Evolutionary conservation across 148 eudicot species (phyloP), one percentile per base, ranked within the genome.

Genomic region (Silene conica): DNA sequence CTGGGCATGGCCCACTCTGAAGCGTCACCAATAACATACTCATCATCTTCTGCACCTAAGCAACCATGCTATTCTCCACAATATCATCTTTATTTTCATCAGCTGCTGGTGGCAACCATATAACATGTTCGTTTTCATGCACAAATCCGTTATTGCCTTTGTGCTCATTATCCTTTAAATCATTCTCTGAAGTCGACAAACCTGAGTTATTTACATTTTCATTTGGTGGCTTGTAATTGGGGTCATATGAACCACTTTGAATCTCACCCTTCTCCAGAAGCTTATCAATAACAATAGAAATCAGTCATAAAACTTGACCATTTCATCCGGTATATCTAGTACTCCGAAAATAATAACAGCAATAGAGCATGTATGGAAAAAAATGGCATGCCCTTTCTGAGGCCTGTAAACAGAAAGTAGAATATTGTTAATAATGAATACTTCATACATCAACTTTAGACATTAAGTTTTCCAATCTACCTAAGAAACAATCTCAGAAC

Each of bases 61-160:
- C 73, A 8, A 80, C 75, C 74, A 89, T 62, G 76, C 89, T 85
- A 76, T 86, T 83, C 26, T 83, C 84, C 60, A 76, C n/a, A 65
- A 90, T 86, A 85, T 90, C 85, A 45, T 81, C 84, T 63, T 70
- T 52, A 61, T 83, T 84, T 78, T 89, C 96, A n/a, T n/a, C n/a
- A 58, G 98, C 82, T 60, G 86, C 90, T 21, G 98, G 98, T 66
- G 96, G 97, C 63, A 75, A 38, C 98, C 98, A 94, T 69, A 92
- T 78, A 26, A 79, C 80, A 61, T 77, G 64, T 74, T 82, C 63
- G 3, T 60, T 73, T 60, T 54, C 52, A 66, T 54, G 46, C 18
- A 61, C 56, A 70, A 52, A 20, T 57, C 76, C 76, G 76, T 74
- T 65, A 45, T 54, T 31, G 15, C 71, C 71, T 62, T 61, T 74